Conservation (phyloP, 257 asterid species). For the Penstemon davidsonii region DNA sequence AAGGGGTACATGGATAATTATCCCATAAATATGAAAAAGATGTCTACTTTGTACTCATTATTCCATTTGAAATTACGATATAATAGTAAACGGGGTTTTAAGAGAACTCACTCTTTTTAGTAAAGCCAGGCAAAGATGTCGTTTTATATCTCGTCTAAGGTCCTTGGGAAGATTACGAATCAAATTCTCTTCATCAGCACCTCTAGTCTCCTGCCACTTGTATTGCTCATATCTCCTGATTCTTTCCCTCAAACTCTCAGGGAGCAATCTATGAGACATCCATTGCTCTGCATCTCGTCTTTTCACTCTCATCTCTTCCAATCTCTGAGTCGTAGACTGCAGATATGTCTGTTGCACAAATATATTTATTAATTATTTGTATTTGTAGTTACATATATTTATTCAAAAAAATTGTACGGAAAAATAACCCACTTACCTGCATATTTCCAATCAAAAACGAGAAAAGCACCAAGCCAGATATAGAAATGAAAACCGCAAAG, state of each 20-base stretch:
- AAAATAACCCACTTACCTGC: slow-evolving; percentile 63
- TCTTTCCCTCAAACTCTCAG: slow-evolving; percentile 73
- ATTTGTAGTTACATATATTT: too few relatives aligned
- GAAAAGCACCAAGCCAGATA: slow-evolving; percentile 91
- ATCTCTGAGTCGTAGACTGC: slow-evolving; percentile 87
- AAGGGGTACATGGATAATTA: background rate
- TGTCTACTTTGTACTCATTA: background rate
- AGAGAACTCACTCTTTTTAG: slow-evolving; percentile 69
- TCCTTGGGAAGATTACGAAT: slow-evolving; percentile 88
- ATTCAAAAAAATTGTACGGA: background rate
- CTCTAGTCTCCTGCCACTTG: slow-evolving; percentile 96
- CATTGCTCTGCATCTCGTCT: slow-evolving; percentile 98
- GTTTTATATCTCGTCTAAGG: slow-evolving; percentile 94
- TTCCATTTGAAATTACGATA: background rate
- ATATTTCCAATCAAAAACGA: slow-evolving; percentile 94
- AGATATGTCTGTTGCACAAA: slow-evolving; percentile 71
- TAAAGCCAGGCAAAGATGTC: slow-evolving; percentile 88
- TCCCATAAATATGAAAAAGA: background rate
- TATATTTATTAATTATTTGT: background rate
- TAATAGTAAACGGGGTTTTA: background rate
- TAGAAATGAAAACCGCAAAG: slow-evolving; percentile 93
- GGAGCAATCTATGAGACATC: slow-evolving; percentile 97
- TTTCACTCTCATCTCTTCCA: slow-evolving; percentile 98
- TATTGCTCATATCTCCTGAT: slow-evolving; percentile 91
- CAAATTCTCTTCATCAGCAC: slow-evolving; percentile 92